Conservation (phyloP, 768 basidiomycete genomes). For the Russula sp. region DNA sequence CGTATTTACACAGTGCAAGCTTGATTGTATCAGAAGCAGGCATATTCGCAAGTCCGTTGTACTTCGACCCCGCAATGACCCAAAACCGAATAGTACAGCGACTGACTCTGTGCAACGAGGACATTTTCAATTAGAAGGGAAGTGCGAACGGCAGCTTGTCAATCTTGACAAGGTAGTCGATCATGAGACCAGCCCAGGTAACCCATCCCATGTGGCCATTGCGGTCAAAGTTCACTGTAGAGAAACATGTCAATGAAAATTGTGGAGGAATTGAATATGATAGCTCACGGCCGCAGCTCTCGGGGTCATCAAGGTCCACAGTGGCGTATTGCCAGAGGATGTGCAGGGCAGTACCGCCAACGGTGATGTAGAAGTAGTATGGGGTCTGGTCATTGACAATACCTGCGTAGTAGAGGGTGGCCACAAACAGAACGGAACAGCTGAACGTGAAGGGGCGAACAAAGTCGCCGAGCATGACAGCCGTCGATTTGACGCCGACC, state of each 20-base stretch:
- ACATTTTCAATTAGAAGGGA: conserved; percentile 13
- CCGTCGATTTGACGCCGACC: conserved; percentile 71
- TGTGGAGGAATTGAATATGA: not conserved
- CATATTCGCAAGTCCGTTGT: not conserved
- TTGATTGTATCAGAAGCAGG: conserved; percentile 1
- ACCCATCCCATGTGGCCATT: conserved; percentile 31
- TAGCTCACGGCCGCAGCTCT: conserved; percentile 30
- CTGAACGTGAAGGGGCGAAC: conserved; percentile 54
- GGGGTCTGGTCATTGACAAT: conserved; percentile 38
- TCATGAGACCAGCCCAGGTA: conserved; percentile 31
- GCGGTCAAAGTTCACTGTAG: conserved; percentile 27
- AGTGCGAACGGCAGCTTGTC: conserved; percentile 22
- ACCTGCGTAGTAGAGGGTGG: conserved; percentile 53
- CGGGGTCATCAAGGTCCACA: conserved; percentile 30
- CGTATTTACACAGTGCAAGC: conserved; percentile 9
- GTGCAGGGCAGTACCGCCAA: conserved; percentile 31
- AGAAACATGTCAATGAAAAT: not conserved
- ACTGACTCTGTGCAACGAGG: not conserved
- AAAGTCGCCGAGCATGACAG: conserved; percentile 64
- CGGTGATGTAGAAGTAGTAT: conserved; percentile 30
- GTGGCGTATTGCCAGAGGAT: conserved; percentile 33
- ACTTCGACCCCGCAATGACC: not conserved
- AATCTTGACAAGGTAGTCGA: conserved; percentile 31
- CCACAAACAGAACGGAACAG: conserved; percentile 54
- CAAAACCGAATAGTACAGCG: conserved; percentile 11